Percentiles rank a stretch among this genome's conserved stretches.
Evolutionary conservation across 1,139 yeast genomes (phyloP).

Genomic region (Hansenula lynferdii): DNA sequence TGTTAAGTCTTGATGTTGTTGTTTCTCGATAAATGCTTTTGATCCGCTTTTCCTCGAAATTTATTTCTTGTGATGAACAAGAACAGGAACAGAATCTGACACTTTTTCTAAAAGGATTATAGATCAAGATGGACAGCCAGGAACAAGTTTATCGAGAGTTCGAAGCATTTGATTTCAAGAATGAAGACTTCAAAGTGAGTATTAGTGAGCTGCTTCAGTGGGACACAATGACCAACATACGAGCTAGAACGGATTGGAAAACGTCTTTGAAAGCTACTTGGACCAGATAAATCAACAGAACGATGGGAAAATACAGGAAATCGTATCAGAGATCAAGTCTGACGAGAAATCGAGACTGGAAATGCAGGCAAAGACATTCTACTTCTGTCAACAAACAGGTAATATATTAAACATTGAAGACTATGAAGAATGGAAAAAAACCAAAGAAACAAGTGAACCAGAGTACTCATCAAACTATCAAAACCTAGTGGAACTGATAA

Average conservation of each 20-base stretch:
- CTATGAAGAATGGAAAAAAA: conserved; percentile 42
- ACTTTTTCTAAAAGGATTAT: no score
- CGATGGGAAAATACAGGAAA: conserved; percentile 26
- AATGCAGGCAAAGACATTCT: conserved; percentile 56
- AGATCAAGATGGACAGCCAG: conserved; percentile 15
- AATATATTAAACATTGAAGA: conserved; percentile 54
- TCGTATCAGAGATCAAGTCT: conserved; percentile 21
- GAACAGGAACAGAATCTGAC: no score
- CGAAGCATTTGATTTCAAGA: conserved; percentile 27
- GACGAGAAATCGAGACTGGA: conserved; percentile 43
- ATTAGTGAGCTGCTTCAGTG: no score
- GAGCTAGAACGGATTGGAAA: conserved; percentile 26
- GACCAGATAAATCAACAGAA: conserved; percentile 24
- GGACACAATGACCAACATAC: conserved; percentile 4
- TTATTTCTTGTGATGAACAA: no score
- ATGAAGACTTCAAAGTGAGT: conserved; percentile 23
- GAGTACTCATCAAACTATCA: conserved; percentile 61
- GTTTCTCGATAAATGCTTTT: no score
- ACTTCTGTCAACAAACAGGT: conserved; percentile 53
- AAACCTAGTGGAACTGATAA: conserved; percentile 64
- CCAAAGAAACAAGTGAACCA: conserved; percentile 22
- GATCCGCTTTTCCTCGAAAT: no score
- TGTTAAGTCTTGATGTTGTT: no score
- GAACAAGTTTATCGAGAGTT: conserved; percentile 22
- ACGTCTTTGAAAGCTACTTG: conserved; percentile 30